Evolutionary conservation across 148 eudicot species (phyloP).

Genomic region (Rhododendron vialii): DNA sequence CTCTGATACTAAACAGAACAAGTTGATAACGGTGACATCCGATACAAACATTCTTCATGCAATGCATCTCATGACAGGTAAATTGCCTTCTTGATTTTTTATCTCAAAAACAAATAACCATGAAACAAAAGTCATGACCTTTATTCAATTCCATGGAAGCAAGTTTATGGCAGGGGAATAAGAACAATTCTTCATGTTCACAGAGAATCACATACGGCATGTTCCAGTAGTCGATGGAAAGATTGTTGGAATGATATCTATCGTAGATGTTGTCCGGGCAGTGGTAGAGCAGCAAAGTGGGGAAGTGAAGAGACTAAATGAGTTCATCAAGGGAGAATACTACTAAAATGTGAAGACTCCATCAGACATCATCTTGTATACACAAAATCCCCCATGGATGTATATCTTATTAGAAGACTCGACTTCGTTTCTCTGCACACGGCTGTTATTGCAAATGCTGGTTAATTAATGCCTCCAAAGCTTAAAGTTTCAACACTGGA

Average conservation of each 20-base stretch:
- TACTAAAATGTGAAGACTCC: slow-evolving; percentile 31
- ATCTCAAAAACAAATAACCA: not conserved
- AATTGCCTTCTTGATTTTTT: not conserved
- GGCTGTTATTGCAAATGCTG: not conserved
- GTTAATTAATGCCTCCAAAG: not conserved
- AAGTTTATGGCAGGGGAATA: not conserved
- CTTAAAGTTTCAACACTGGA: not conserved
- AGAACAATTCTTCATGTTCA: slow-evolving; percentile 3
- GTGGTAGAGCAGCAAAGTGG: slow-evolving; percentile 81
- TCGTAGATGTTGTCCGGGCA: slow-evolving; percentile 69
- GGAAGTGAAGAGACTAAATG: slow-evolving; percentile 65
- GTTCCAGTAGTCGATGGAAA: slow-evolving; percentile 80
- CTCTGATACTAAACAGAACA: slow-evolving; percentile 38
- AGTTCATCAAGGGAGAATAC: slow-evolving; percentile 78
- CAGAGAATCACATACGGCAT: slow-evolving; percentile 82
- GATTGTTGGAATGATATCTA: slow-evolving; percentile 84
- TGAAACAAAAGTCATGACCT: not conserved
- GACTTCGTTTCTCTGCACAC: not conserved
- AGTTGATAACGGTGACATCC: slow-evolving; percentile 71
- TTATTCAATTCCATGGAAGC: not conserved
- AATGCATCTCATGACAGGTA: slow-evolving; percentile 95
- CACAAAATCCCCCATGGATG: not conserved
- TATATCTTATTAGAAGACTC: not conserved
- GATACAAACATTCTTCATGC: slow-evolving; percentile 77
- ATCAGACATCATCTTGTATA: not conserved